Percentiles rank a stretch among this genome's conserved stretches.
Conservation (phyloP, 495 filamentous ascomycete species). For the Talaromyces nanjingensis region DNA sequence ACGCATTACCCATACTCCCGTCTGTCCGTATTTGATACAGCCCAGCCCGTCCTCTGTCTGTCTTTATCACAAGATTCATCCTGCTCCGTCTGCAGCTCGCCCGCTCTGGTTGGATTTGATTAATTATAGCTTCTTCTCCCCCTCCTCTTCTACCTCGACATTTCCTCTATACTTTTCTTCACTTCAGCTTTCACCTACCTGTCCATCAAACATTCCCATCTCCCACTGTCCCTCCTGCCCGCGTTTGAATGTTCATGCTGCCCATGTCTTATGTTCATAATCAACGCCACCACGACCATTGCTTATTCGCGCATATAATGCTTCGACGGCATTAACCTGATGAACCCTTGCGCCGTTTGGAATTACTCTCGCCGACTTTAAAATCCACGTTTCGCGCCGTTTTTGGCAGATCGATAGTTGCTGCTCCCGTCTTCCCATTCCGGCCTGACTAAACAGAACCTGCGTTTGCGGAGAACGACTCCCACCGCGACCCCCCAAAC, state of each 20-base stretch:
- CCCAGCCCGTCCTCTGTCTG: too few species aligned
- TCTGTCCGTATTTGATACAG: neutral
- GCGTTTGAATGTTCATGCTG: neutral
- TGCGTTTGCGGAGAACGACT: constrained; percentile 5
- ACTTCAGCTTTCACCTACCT: neutral
- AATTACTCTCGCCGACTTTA: neutral
- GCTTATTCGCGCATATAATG: neutral
- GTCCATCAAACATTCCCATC: neutral
- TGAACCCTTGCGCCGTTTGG: neutral
- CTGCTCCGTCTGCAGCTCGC: neutral
- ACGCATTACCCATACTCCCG: neutral
- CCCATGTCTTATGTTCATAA: neutral
- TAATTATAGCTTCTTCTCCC: constrained; percentile 4
- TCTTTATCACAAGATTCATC: constrained; percentile 8
- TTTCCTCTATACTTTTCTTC: neutral
- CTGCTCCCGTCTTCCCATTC: constrained; percentile 6
- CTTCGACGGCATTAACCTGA: neutral
- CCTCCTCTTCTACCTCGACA: constrained; percentile 1
- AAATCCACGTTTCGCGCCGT: neutral
- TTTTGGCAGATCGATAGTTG: neutral
- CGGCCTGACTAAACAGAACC: neutral
- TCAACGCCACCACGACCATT: neutral
- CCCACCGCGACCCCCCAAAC: neutral
- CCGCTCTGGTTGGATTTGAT: constrained; percentile 1
- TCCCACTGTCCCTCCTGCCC: neutral